Percentiles rank a stretch among this genome's conserved stretches.
Evolutionary conservation across 1,139 yeast genomes (phyloP).

Genomic region (Taphrina sp.): DNA sequence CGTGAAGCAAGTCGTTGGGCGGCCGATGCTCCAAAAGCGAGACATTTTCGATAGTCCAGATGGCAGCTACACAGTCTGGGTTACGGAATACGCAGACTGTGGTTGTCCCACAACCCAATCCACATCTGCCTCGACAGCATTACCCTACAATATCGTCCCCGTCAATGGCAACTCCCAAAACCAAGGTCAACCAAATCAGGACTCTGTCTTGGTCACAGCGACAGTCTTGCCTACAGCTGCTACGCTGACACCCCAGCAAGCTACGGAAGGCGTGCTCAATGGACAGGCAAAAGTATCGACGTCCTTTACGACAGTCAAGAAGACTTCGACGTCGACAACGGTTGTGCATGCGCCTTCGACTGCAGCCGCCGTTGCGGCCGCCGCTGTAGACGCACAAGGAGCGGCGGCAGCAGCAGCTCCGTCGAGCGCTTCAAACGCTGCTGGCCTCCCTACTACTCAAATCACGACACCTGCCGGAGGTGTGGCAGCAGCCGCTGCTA

Average conservation of each 20-base stretch:
- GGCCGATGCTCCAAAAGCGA: background rate
- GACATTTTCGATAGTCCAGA: conserved; percentile 14
- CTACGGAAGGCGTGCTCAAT: conserved; percentile 7
- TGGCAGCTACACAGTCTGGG: conserved; percentile 1
- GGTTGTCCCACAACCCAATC: conserved; percentile 14
- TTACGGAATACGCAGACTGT: conserved; percentile 5
- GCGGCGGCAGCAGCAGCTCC: background rate
- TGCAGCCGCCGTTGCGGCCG: background rate
- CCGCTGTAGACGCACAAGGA: background rate
- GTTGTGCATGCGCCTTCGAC: background rate
- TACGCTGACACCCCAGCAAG: background rate
- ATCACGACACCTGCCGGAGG: background rate
- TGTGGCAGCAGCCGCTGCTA: background rate
- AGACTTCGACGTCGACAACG: conserved; percentile 11
- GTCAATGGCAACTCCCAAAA: conserved; percentile 9
- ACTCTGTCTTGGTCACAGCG: conserved; percentile 6
- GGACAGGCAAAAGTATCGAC: background rate
- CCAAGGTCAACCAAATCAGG: conserved; percentile 4
- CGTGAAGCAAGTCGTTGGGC: background rate
- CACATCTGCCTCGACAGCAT: background rate
- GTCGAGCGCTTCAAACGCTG: background rate
- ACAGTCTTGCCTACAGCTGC: background rate
- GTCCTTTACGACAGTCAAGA: background rate
- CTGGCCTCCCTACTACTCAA: background rate
- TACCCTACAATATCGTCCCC: conserved; percentile 6